Conservation (phyloP, 805 yeast genomes). For the Hanseniaspora valbyensis region DNA sequence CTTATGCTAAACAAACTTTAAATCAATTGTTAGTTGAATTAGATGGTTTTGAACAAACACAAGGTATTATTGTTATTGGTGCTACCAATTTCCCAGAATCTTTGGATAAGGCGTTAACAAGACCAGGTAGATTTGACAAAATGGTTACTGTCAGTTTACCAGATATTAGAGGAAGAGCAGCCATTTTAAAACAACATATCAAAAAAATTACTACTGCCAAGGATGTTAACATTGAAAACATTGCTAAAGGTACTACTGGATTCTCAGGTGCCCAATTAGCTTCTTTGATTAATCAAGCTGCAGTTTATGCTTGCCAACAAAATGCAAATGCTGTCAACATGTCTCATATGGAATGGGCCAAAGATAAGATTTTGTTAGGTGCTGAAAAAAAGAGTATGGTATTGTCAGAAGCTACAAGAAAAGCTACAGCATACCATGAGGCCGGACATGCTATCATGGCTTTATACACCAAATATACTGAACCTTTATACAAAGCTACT, state of each 20-base stretch:
- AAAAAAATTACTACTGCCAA: conserved; percentile 75
- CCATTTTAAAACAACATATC: conserved; percentile 84
- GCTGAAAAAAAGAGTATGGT: conserved; percentile 98
- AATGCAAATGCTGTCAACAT: conserved; percentile 83
- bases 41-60: conserved; percentile 87
- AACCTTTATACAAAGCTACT: conserved; percentile 92
- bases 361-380: conserved; percentile 94
- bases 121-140: conserved; percentile 98
- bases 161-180: conserved; percentile 94
- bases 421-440: conserved; percentile 94
- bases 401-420: conserved; percentile 85
- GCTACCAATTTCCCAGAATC: conserved; percentile 98
- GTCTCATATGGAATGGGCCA: conserved; percentile 97
- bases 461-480: conserved; percentile 84
- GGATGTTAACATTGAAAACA: conserved; percentile 74
- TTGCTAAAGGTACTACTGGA: conserved; percentile 97
- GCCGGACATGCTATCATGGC: conserved; percentile 99
- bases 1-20: conserved; percentile 93
- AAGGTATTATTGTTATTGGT: conserved; percentile 91
- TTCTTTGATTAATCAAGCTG: conserved; percentile 96
- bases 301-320: conserved; percentile 88
- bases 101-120: conserved; percentile 88
- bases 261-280: conserved; percentile 95
- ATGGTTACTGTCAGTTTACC: conserved; percentile 91
- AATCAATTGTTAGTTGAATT: conserved; percentile 91